Evolutionary conservation across 768 basidiomycete species (phyloP).

Genomic region (Kwoniella botswanensis): DNA sequence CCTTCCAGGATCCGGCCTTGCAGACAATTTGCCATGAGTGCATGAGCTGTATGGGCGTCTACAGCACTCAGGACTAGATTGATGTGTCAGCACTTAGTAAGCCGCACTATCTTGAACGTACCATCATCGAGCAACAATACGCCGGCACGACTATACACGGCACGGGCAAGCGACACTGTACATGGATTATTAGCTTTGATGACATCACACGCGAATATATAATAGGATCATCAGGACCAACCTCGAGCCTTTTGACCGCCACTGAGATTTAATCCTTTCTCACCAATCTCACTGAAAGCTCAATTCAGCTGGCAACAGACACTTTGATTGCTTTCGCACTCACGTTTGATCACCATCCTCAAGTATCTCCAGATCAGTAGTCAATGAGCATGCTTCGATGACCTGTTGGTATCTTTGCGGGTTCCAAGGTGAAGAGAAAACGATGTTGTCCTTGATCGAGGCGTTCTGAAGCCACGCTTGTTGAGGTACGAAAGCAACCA

Average conservation of each 20-base stretch:
- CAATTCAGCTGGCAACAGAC: background rate
- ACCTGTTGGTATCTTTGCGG: slow-evolving; percentile 76
- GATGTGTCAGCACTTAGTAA: slow-evolving; percentile 18
- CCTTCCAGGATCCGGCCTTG: slow-evolving; percentile 76
- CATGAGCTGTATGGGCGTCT: slow-evolving; percentile 82
- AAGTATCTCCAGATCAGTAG: slow-evolving; percentile 72
- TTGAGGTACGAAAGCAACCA: slow-evolving; percentile 83
- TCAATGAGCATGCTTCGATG: slow-evolving; percentile 76
- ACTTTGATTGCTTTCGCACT: background rate
- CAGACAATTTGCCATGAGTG: slow-evolving; percentile 79
- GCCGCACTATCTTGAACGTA: slow-evolving; percentile 56
- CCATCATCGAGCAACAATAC: slow-evolving; percentile 85
- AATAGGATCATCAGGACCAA: slow-evolving; percentile 16
- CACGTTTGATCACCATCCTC: slow-evolving; percentile 74
- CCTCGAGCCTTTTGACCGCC: slow-evolving; percentile 65
- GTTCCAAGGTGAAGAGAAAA: slow-evolving; percentile 77
- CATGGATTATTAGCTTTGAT: background rate
- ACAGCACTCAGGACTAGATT: slow-evolving; percentile 62
- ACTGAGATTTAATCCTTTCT: slow-evolving; percentile 58
- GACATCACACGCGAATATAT: too few relatives aligned
- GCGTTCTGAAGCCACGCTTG: slow-evolving; percentile 74
- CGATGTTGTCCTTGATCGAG: slow-evolving; percentile 82
- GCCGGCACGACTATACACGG: slow-evolving; percentile 86
- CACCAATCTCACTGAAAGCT: slow-evolving; percentile 60
- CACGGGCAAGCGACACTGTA: slow-evolving; percentile 62